Evolutionary conservation across 2,329 filamentous ascomycete genomes (phyloP), one percentile per base, ranked within the genome.

Genomic region (Fonsecaea nubica): DNA sequence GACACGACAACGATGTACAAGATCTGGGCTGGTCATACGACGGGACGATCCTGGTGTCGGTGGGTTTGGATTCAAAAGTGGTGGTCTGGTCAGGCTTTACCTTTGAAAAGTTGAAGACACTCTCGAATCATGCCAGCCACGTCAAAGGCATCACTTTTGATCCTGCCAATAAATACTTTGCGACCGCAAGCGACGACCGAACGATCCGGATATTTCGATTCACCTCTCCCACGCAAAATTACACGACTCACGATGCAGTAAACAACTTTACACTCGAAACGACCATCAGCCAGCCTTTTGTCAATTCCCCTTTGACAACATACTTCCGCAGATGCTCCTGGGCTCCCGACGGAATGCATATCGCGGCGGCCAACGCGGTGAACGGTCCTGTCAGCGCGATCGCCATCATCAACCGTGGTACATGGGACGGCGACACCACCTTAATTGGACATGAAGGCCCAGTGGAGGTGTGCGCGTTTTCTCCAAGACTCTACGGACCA

Each of bases 131-230:
- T 79, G 92, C 96, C 77, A 97, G 93, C 77, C 96, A 98, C 77
- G 95, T 99, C 81, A 99, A 99, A 78, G 95, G 96, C 69, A 96
- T 99, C 74, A 97, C 94, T 0, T 99, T 99, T 76, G 95, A 99
- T 76, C 95, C 95, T 0, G 95, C 95, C 50, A 98, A 98, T 82
- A 99, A 98, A 77, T 99, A 97, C 83, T 99, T 99, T 79, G 95
- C 96, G 15, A 99, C 96, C 0, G 93, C 96, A 2, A 97, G 93
- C 80, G 95, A 99, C 77, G 95, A 99, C 78, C 89, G 95, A 66
- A 94, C 93, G 2, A 96, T 99, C 79, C 96, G 96, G 77, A 92
- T 99, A 74, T 98, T 96, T 79, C 89, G 93, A 66, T 99, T 97
- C 78, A 97, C 92, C 1, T 91, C 94, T 1, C 93, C 95, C 0